Conservation (phyloP, 169 alveolate genomes). For the Plasmodium chabaudi region DNA sequence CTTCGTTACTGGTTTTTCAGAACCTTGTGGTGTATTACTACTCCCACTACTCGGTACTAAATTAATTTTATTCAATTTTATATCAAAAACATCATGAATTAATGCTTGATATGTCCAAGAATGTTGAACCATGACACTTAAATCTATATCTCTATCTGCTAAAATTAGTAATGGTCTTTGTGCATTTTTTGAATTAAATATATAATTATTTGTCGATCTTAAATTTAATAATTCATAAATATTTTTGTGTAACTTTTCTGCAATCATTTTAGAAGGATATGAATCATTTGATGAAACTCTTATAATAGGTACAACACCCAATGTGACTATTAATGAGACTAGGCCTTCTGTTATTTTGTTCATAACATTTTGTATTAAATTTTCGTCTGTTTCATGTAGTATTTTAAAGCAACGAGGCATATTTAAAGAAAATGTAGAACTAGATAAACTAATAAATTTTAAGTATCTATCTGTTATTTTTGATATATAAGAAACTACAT, state of each 20-base stretch:
- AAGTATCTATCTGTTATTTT: slow-evolving; percentile 90
- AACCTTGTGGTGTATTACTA: not conserved
- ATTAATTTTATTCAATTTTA: slow-evolving; percentile 84
- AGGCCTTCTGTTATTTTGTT: slow-evolving; percentile 85
- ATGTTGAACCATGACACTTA: slow-evolving; percentile 90
- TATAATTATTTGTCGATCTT: slow-evolving; percentile 74
- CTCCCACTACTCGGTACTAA: not conserved
- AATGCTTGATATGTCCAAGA: slow-evolving; percentile 92
- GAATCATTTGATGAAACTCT: slow-evolving; percentile 83
- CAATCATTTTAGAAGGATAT: slow-evolving; percentile 85
- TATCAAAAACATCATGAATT: slow-evolving; percentile 87
- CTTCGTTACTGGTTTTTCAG: not conserved
- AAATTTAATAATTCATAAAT: slow-evolving; percentile 81
- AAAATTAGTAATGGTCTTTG: slow-evolving; percentile 88
- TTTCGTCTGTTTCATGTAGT: slow-evolving; percentile 79
- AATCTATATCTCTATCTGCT: slow-evolving; percentile 88
- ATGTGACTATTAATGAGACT: slow-evolving; percentile 84
- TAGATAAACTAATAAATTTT: slow-evolving; percentile 87
- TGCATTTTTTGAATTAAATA: slow-evolving; percentile 77
- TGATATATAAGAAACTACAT: slow-evolving; percentile 84
- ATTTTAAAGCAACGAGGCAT: slow-evolving; percentile 82
- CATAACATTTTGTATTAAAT: slow-evolving; percentile 73
- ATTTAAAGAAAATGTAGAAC: slow-evolving; percentile 87
- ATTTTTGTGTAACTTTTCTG: slow-evolving; percentile 84
- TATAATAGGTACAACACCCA: slow-evolving; percentile 87